A percentile compares a stretch with the other conserved stretches of the same genome.
These are phyloP conservation scores for Piromyces sp. DNA, from an alignment of 192 early-diverging fungal species.

Conservation along the genomic window DNA sequence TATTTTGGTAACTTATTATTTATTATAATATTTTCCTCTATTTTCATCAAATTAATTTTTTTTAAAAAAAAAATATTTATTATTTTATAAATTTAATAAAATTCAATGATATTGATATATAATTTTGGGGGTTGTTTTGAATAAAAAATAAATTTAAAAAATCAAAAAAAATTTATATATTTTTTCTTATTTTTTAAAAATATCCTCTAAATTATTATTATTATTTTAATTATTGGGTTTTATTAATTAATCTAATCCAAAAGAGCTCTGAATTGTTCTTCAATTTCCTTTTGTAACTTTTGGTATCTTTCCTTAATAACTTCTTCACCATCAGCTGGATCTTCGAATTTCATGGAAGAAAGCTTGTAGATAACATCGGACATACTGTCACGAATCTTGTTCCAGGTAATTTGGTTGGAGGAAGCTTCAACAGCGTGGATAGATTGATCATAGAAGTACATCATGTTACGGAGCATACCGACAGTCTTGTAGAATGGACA, in stretches of 20 bases:
- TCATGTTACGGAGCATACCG: constrained; percentile 95
- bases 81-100: too few relatives aligned
- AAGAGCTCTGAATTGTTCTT: constrained; percentile 76
- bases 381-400: constrained; percentile 82
- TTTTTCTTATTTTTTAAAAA: neutral
- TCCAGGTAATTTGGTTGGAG: constrained; percentile 78
- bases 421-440: constrained; percentile 87
- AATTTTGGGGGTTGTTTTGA: neutral
- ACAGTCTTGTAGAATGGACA: constrained; percentile 99
- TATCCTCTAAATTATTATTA: neutral
- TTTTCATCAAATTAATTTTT: too few relatives aligned
- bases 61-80: too few relatives aligned
- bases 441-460: constrained; percentile 88
- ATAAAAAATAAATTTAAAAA: neutral
- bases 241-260: constrained; percentile 27
- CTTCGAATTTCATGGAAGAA: constrained; percentile 99
- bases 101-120: too few relatives aligned
- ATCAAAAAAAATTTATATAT: neutral
- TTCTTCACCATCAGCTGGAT: constrained; percentile 89
- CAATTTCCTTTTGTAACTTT: constrained; percentile 85
- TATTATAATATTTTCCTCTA: too few relatives aligned
- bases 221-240: neutral
- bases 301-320: constrained; percentile 69
- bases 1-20: too few relatives aligned
- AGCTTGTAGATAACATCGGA: constrained; percentile 88